Conservation (phyloP, 2,329 filamentous ascomycete species). For the Pseudogymnoascus pannorum region DNA sequence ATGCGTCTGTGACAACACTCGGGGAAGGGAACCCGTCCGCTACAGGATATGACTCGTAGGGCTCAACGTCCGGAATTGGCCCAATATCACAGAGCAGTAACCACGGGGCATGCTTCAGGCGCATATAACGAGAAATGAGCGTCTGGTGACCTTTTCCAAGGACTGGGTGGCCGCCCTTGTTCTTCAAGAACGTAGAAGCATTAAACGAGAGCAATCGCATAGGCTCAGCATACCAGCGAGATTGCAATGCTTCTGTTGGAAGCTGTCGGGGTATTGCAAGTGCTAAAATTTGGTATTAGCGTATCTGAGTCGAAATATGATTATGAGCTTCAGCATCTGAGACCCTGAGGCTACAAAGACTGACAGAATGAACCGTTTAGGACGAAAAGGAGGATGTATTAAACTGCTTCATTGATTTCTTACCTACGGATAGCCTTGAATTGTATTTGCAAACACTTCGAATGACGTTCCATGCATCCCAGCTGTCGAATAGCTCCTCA, state of each 20-base stretch:
- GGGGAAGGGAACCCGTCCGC: constrained; percentile 32
- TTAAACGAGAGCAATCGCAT: constrained; percentile 53
- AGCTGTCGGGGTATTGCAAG: constrained; percentile 51
- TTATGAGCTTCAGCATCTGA: background rate
- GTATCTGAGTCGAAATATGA: background rate
- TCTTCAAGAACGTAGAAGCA: constrained; percentile 48
- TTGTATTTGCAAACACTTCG: constrained; percentile 81
- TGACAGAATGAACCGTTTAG: background rate
- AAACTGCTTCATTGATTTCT: constrained; percentile 34
- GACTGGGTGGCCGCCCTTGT: constrained; percentile 54
- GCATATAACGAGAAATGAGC: constrained; percentile 56
- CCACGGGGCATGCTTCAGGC: constrained; percentile 55
- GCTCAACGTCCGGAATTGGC: constrained; percentile 35
- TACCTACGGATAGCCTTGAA: constrained; percentile 74
- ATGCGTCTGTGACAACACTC: constrained; percentile 34
- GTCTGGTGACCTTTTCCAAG: constrained; percentile 54
- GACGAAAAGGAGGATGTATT: constrained; percentile 11
- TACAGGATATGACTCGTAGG: constrained; percentile 21
- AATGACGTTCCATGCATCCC: constrained; percentile 92
- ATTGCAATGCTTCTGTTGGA: constrained; percentile 53
- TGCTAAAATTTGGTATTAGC: constrained; percentile 19
- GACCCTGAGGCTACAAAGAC: background rate
- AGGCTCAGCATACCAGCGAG: constrained; percentile 63
- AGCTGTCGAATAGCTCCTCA: constrained; percentile 62
- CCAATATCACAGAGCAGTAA: constrained; percentile 57